Conservation (phyloP, 2,329 filamentous ascomycete species). For the Emericellopsis cladophorae region DNA sequence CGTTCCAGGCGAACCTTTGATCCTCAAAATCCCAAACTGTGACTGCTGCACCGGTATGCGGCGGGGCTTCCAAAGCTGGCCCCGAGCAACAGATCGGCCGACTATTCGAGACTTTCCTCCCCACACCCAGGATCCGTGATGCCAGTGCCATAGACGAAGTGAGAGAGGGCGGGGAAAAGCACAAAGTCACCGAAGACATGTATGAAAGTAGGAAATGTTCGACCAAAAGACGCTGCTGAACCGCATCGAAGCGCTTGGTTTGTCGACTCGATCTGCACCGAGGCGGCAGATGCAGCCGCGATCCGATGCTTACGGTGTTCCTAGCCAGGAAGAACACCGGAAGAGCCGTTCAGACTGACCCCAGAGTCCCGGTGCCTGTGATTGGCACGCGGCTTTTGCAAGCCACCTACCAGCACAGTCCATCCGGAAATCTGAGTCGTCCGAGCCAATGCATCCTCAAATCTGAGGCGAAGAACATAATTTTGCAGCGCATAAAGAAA, state of each 20-base stretch:
- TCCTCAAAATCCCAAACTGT: no score
- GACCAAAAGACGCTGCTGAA: slow-evolving; percentile 18
- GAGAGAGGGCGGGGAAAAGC: no score
- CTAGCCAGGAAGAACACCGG: slow-evolving; percentile 16
- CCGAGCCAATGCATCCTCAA: slow-evolving; percentile 23
- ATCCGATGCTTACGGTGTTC: not conserved
- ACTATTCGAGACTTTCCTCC: slow-evolving; percentile 12
- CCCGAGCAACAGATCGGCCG: no score
- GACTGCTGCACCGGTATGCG: no score
- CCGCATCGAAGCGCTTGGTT: slow-evolving; percentile 17
- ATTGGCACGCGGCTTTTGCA: not conserved
- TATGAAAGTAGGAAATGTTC: slow-evolving; percentile 11
- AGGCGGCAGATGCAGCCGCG: not conserved
- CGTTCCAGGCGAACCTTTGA: no score
- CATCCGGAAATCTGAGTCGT: slow-evolving; percentile 10
- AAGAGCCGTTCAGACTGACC: slow-evolving; percentile 23
- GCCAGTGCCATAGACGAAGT: no score
- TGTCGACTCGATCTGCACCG: not conserved
- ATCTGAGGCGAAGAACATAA: slow-evolving; percentile 28
- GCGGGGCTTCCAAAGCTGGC: no score
- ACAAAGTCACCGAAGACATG: slow-evolving; percentile 5
- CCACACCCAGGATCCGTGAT: slow-evolving; percentile 19
- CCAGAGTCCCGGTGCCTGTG: not conserved
- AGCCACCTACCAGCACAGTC: not conserved
- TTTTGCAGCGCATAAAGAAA: slow-evolving; percentile 22